These are phyloP conservation scores for Xylariales sp. DNA, from an alignment of 2,329 filamentous ascomycete genomes.

Conservation along the genomic window DNA sequence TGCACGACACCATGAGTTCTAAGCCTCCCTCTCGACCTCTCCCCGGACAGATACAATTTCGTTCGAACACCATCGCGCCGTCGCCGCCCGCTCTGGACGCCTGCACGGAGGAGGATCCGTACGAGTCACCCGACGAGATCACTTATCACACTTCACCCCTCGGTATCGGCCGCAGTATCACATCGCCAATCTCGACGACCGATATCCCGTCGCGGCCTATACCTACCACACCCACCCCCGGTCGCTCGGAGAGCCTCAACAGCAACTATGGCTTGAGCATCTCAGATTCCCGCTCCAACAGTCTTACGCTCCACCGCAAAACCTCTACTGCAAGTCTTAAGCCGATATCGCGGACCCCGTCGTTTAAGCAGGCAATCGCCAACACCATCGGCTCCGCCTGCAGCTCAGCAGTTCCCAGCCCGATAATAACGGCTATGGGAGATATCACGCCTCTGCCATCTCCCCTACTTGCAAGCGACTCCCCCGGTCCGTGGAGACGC, in stretches of 20 bases:
- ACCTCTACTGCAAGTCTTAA: conserved; percentile 41
- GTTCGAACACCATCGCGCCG: conserved; percentile 33
- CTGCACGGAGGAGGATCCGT: conserved; percentile 11
- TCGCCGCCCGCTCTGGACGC: conserved; percentile 27
- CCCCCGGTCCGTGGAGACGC: conserved; percentile 62
- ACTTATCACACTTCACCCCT: conserved; percentile 15
- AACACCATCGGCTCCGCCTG: conserved; percentile 52
- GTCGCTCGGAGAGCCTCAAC: conserved; percentile 31
- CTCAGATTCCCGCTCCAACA: conserved; percentile 17
- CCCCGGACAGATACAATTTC: conserved; percentile 28
- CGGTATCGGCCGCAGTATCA: conserved; percentile 8
- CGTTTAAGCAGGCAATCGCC: conserved; percentile 52
- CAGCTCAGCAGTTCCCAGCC: conserved; percentile 67
- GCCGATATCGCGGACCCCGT: conserved; percentile 55
- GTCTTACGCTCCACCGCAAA: conserved; percentile 29
- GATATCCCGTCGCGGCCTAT: conserved; percentile 25
- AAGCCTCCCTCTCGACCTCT: conserved; percentile 14
- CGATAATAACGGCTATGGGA: conserved; percentile 69
- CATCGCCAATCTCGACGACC: conserved; percentile 33
- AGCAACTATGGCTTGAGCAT: conserved; percentile 27
- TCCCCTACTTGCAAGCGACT: conserved; percentile 62
- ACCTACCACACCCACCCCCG: too few relatives aligned
- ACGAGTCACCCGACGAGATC: conserved; percentile 10
- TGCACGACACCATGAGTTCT: conserved; percentile 12
- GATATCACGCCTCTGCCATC: conserved; percentile 78